A percentile compares a stretch with the other conserved stretches of the same genome.
phyloP scores from a whole-genome alignment of 2,329 filamentous ascomycete species.

The Fusarium camptoceras region DNA sequence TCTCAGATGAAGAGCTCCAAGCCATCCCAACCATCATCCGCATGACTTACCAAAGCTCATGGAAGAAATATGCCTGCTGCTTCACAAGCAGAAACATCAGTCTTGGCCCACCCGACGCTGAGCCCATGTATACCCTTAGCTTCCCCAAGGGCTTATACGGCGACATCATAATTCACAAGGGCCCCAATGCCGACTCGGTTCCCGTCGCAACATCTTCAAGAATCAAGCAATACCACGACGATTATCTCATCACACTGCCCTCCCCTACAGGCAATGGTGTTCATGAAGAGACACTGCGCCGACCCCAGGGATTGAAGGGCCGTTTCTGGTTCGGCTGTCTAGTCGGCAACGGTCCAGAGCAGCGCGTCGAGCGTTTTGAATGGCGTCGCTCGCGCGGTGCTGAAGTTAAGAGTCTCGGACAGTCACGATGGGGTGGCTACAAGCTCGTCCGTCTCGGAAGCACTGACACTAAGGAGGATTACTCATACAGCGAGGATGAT shows the following conservation, averaged over 20 bases:
- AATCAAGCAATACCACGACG: not conserved
- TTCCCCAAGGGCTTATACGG: constrained; percentile 25
- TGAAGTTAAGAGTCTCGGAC: constrained; percentile 39
- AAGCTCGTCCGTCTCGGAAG: constrained; percentile 43
- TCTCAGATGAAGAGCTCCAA: constrained; percentile 10
- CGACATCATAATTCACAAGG: constrained; percentile 36
- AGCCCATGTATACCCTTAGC: constrained; percentile 29
- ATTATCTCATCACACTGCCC: constrained; percentile 36
- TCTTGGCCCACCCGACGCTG: constrained; percentile 24
- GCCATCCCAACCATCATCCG: constrained; percentile 23
- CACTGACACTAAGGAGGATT: constrained; percentile 12
- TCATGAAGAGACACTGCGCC: constrained; percentile 31
- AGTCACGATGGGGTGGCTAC: constrained; percentile 35
- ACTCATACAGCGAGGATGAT: constrained; percentile 16
- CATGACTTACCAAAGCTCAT: constrained; percentile 29
- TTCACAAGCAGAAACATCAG: constrained; percentile 2
- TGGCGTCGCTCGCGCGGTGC: constrained; percentile 40
- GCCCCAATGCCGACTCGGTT: constrained; percentile 8
- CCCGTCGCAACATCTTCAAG: constrained; percentile 19
- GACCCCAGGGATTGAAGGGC: constrained; percentile 12
- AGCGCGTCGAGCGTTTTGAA: constrained; percentile 36
- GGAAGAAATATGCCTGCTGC: constrained; percentile 15
- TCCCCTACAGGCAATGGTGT: not conserved
- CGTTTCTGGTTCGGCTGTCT: constrained; percentile 39
- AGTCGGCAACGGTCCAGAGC: constrained; percentile 28